Evolutionary conservation across 371 early-diverging fungal genomes (phyloP), one percentile per base, ranked within the genome.

Genomic region (Mortierella sp.): DNA sequence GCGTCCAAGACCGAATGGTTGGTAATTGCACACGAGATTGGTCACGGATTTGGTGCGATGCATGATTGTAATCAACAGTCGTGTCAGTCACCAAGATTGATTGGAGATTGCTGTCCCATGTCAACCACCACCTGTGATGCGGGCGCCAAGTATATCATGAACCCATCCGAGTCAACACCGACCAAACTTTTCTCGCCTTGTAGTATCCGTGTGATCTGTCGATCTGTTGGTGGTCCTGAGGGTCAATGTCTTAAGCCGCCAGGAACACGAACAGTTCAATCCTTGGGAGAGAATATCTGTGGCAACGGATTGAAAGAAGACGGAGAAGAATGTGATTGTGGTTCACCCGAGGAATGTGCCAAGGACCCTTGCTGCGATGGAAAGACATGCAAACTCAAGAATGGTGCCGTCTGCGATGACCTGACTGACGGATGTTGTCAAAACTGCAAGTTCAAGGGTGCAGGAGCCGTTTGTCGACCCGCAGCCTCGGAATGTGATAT

Each of bases 291-390:
- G 68, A 84, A 64, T 28, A 93, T 95, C 79, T 98, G 98, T 75
- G 98, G 98, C 16, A 98, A 98, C 80, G 98, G 98, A 1, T 90
- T 98, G 60, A 88, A 88, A 64, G 98, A 98, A 81, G 81, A 77
- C 0, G 92, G 91, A 57, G 99, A 98, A 82, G 93, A 98, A 45
- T 98, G 99, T 80, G 99, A 98, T 77, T 95, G 97, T 65, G 96
- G 94, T 14, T 88, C 90, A 7, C 62, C 82, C 37, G 90, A 87
- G n/a, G 90, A 88, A 29, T 94, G 94, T 73, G 84, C 77, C 19
- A 84, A 77, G 25, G 91, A 94, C 64, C 85, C 87, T 5, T 97
- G 98, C 84, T 98, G 98, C 76, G 89, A 94, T 75, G 83, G 87
- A 1, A 69, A 75, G 0, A 93, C 93, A 1, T 98, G 98, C 79